These are phyloP conservation scores for Globisporangium spiculum DNA, from an alignment of 352 stramenopile species.

Conservation along the genomic window DNA sequence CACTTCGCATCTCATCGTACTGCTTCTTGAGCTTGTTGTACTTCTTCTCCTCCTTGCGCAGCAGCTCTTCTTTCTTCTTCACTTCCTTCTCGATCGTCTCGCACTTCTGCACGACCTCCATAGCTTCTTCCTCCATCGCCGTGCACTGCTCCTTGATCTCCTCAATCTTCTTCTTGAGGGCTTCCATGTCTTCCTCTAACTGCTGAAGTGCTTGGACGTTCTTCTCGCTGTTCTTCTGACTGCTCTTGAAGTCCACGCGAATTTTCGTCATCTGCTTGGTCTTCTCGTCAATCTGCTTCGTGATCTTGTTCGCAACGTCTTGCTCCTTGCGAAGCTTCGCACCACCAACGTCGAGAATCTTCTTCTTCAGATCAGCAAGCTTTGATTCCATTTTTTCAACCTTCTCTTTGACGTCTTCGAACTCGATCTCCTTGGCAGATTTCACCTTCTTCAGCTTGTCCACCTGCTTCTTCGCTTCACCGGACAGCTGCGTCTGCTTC, in stretches of 20 bases:
- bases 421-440: slow-evolving; percentile 88
- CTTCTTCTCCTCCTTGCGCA: slow-evolving; percentile 72
- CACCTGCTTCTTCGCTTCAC: slow-evolving; percentile 86
- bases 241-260: slow-evolving; percentile 79
- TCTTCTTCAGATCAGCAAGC: slow-evolving; percentile 91
- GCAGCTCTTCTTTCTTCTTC: slow-evolving; percentile 79
- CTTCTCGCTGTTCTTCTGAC: slow-evolving; percentile 79
- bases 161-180: slow-evolving; percentile 71
- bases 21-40: slow-evolving; percentile 89
- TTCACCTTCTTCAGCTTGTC: slow-evolving; percentile 83
- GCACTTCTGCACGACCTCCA: slow-evolving; percentile 89
- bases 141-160: slow-evolving; percentile 88
- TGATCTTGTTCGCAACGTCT: slow-evolving; percentile 79
- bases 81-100: slow-evolving; percentile 90
- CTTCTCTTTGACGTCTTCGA: slow-evolving; percentile 53
- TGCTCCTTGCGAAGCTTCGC: slow-evolving; percentile 93
- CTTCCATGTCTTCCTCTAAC: slow-evolving; percentile 76
- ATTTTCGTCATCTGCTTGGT: slow-evolving; percentile 88
- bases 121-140: slow-evolving; percentile 91
- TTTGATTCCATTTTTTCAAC: slow-evolving; percentile 71
- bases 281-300: slow-evolving; percentile 84
- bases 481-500: slow-evolving; percentile 85
- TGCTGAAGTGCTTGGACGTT: slow-evolving; percentile 57
- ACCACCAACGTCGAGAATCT: slow-evolving; percentile 94
- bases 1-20: slow-evolving; percentile 87